Evolutionary conservation across 345 rosid genomes (phyloP), one percentile per base, ranked within the genome.

Genomic region (Pistacia integerrima): DNA sequence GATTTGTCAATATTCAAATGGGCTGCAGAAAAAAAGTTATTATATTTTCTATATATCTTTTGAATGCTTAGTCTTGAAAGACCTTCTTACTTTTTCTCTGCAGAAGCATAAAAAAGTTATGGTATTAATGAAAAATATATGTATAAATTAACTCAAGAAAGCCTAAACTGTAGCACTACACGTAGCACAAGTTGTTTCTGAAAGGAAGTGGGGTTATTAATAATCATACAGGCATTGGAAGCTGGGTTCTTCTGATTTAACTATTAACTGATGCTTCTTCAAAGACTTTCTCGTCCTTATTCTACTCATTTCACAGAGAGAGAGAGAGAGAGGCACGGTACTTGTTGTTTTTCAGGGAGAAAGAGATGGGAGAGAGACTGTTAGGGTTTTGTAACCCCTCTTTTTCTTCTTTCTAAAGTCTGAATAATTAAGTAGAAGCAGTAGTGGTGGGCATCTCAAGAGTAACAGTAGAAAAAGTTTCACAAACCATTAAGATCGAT

Each of bases 351-450:
- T 75, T 30, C 82, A 72, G 82, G n/a, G 49, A 57, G 84, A 84
- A 76, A 84, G 75, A 67, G 87, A 84, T 57, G 30, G 73, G 64
- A 79, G 77, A 83, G 57, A 81, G 67, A 60, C 83, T 74, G 81
- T 69, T 76, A 76, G 82, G 80, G 80, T 70, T 81, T 69, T 69
- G 64, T 18, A 69, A 16, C 30, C 65, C 72, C 46, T 44, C 44
- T 38, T 38, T 48, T 73, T 41, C 64, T 18, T 38, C 25, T 57
- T 13, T 59, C 55, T 22, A 57, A 62, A 44, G 56, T 59, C 38
- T 8, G 8, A 62, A 74, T 48, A 8, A 73, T 77, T 41, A 76
- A 66, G 63, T 76, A 79, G 78, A 65, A 54, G 8, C 4, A 33
- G 8, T 18, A 38, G 17, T 57, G 74, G 80, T 66, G 76, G 81